These are phyloP conservation scores for Jackrogersella minutella DNA, from an alignment of 495 filamentous ascomycete genomes.

Conservation along the genomic window DNA sequence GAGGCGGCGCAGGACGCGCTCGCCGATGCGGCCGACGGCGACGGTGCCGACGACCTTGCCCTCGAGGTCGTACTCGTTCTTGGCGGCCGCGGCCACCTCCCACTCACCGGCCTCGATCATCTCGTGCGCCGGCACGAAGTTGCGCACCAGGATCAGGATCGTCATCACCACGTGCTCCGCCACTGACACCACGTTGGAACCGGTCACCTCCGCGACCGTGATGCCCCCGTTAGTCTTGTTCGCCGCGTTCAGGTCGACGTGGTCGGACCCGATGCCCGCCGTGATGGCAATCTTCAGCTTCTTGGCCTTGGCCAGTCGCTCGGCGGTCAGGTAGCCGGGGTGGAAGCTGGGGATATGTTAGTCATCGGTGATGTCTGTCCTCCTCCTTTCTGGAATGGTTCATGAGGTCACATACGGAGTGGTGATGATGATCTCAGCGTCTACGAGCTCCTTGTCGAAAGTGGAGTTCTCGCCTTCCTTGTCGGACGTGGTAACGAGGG, in stretches of 20 bases:
- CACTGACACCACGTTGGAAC: conserved; percentile 89
- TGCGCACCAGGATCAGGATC: conserved; percentile 93
- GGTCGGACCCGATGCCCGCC: conserved; percentile 97
- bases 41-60: conserved; percentile 98
- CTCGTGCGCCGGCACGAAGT: conserved; percentile 98
- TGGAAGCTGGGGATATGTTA: conserved; percentile 76
- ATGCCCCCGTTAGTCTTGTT: conserved; percentile 98
- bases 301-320: conserved; percentile 97
- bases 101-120: conserved; percentile 87
- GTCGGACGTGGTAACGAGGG: conserved; percentile 93
- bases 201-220: conserved; percentile 96
- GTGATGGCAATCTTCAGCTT: conserved; percentile 97
- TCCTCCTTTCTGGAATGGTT: background rate
- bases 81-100: conserved; percentile 94
- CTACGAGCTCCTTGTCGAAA: conserved; percentile 94
- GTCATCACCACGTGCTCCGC: conserved; percentile 99
- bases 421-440: conserved; percentile 98
- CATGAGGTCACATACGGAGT: conserved; percentile 75
- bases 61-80: conserved; percentile 98
- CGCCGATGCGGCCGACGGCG: conserved; percentile 95
- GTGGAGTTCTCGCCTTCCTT: conserved; percentile 94
- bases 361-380: background rate
- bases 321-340: conserved; percentile 95
- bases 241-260: conserved; percentile 95
- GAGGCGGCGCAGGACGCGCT: conserved; percentile 94